Base-by-base conservation (phyloP, 192 early-diverging fungal species). In the Rhizophagus clarus region DNA sequence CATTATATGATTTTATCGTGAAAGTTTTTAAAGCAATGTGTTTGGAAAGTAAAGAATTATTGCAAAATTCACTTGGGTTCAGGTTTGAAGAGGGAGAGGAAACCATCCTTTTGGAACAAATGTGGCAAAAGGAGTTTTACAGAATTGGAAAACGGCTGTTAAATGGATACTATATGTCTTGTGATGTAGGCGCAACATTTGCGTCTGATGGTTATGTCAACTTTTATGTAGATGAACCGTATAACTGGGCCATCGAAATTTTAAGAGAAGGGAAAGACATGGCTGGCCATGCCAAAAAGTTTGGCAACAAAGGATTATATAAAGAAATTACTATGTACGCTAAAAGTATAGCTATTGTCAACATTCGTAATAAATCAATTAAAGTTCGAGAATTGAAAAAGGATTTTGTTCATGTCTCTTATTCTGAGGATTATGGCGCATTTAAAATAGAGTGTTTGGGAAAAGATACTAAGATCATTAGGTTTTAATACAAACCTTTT, bases 361-460 rank as follows among this genome's bases (percentile, higher is more conserved):
- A 76, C 37, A 63, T 76, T 76, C 32, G 74, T n/a, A 63, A 22
- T 76, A 37, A 62, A 49, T 72, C 60, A 22, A 63, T 26, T 24
- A 76, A 62, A 61, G 74, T 72, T 72, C 71, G 3, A 56, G 56
- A 72, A 56, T 72, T 40, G 47, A 40, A 72, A 47, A 56, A 72
- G 47, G 31, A 72, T 72, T 72, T 72, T 20, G 24, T 72, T 3
- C 28, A 28, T 56, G 6, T 40, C 6, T 40, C 71, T 49, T 72
- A 51, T 31, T 72, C 71, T n/a, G 45, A 72, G 49, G 20, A 72
- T 72, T 72, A 49, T 28, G 2, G 56, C 29, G 20, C 71, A 51
- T 72, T 72, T 51, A 72, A 72, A 45, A 72, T 72, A 72, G 71
- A 51, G 37, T 40, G 71, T 72, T 72, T 72, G 7, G 45, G 40